Conservation (phyloP, 257 asterid genomes). For the Nicotiana tomentosiformis region DNA sequence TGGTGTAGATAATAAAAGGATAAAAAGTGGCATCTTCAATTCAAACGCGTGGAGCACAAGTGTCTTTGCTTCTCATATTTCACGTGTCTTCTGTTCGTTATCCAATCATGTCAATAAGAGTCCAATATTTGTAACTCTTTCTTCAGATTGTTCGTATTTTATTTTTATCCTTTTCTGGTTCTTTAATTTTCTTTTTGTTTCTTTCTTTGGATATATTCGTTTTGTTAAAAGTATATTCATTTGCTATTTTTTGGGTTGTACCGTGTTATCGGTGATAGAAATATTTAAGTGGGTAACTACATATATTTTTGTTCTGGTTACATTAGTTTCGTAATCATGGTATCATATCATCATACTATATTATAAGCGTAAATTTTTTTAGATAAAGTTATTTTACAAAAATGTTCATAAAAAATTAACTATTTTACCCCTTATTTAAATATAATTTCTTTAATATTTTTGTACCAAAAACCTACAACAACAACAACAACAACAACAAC, state of each 20-base stretch:
- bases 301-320: no score
- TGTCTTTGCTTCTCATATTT: background rate
- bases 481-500: no score
- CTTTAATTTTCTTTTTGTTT: background rate
- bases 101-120: background rate
- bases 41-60: constrained; percentile 8
- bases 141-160: background rate
- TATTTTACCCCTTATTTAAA: no score
- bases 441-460: no score
- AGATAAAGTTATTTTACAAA: no score
- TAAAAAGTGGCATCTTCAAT: background rate
- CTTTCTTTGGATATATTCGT: background rate
- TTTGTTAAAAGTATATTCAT: background rate
- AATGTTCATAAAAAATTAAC: no score
- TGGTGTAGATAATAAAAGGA: constrained; percentile 11
- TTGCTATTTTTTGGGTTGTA: background rate
- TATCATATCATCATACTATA: no score
- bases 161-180: background rate
- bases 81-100: background rate
- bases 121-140: background rate
- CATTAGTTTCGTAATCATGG: no score
- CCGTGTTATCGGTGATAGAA: no score
- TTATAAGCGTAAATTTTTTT: no score
- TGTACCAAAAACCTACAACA: no score
- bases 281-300: no score